Evolutionary conservation across 495 filamentous ascomycete species (phyloP), one percentile per base, ranked within the genome.

Genomic region (Aspergillus wentii): DNA sequence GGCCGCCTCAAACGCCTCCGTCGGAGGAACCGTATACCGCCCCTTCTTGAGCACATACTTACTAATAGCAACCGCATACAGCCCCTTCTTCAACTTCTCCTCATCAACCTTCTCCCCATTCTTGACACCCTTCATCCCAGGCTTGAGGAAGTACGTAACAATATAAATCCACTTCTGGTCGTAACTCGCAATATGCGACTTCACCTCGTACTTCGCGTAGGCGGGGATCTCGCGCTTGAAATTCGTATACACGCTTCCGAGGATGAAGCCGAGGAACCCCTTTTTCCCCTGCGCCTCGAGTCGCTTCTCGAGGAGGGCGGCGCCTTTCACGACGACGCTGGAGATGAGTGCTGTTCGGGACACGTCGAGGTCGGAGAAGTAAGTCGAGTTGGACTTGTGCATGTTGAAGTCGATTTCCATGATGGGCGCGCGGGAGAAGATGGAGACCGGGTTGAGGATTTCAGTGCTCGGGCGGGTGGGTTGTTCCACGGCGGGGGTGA

Each of bases 1-100:
- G 11, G 72, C 75, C 22, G 80, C 76, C 35, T 70, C 57, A 11
- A 94, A 68, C 5, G 85, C 69, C 13, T 81, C 59, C 49, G 85
- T 83, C 3, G 88, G 85, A 30, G 84, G 78, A 4, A 94, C 74
- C 7, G 88, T 95, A 38, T 84, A 66, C 11, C 88, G 64, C 0
- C 86, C 87, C 44, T 82, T 71, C 67, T 94, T 94, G 49, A 86
- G 78, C 2, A 89, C 86, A 49, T 88, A 91, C 57, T 87, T 85
- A 37, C 76, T 79, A 15, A 94, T 56, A 3, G 76, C 79, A 4
- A 79, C 80, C 2, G 87, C 87, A 35, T 76, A 77, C 20, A 91
- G 69, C 18, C 36, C 19, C 43, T 46, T 46, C 35, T 39, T 19
- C 20, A 31, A 22, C 22, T 58, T 54, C 34, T 76, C 68, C 26